Percentiles rank a stretch among this genome's conserved stretches.
These are phyloP conservation scores for Yarrowia keelungensis DNA, from an alignment of 805 yeast genomes.

Conservation along the genomic window DNA sequence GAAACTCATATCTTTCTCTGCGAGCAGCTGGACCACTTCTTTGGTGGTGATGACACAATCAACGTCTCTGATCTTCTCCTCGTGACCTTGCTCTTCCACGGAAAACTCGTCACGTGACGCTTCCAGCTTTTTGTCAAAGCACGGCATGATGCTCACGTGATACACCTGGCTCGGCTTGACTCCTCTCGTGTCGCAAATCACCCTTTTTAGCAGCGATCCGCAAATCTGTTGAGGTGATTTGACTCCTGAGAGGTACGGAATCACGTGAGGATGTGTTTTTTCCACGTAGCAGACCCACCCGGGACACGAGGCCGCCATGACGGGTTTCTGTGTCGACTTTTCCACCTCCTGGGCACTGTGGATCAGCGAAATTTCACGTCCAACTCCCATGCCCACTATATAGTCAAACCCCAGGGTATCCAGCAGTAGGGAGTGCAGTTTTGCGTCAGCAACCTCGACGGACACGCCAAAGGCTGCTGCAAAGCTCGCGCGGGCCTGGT, in stretches of 20 bases:
- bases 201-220: constrained; percentile 72
- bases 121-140: constrained; percentile 95
- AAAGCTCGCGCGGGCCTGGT: constrained; percentile 83
- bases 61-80: constrained; percentile 61
- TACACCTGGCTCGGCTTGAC: constrained; percentile 56
- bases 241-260: constrained; percentile 72
- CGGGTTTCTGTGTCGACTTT: constrained; percentile 53
- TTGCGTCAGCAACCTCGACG: constrained; percentile 65
- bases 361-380: constrained; percentile 69
- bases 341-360: constrained; percentile 56
- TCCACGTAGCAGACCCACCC: constrained; percentile 97
- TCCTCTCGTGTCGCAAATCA: constrained; percentile 52
- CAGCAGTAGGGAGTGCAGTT: constrained; percentile 64
- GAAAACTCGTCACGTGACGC: constrained; percentile 80
- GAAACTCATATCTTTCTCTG: constrained; percentile 1
- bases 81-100: constrained; percentile 43
- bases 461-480: constrained; percentile 68
- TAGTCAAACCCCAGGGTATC: constrained; percentile 70
- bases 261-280: constrained; percentile 87
- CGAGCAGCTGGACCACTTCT: constrained; percentile 75
- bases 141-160: constrained; percentile 92
- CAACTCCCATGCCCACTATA: constrained; percentile 85
- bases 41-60: constrained; percentile 94
- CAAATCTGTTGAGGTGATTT: constrained; percentile 95
- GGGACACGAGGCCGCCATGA: constrained; percentile 82